Evolutionary conservation across 2,329 filamentous ascomycete species (phyloP), one percentile per base, ranked within the genome.

Genomic region (Fusarium sulawesiense): DNA sequence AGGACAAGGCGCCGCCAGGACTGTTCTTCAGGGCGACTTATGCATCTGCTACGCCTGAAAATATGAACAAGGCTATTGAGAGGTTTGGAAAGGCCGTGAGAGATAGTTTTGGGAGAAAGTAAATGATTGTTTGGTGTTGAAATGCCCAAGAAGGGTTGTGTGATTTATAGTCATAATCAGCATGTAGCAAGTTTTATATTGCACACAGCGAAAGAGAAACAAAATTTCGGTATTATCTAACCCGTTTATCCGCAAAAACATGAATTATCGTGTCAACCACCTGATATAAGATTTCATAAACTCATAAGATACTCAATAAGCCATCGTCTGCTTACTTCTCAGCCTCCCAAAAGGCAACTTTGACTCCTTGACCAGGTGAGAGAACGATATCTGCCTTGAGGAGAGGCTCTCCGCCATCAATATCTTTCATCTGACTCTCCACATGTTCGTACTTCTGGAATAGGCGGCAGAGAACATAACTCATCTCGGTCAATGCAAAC

Each of bases 21-120:
- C 84, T 97, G 80, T 98, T 93, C 83, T 97, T 98, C 85, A 88
- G 96, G 55, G 90, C 93, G 6, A 99, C 95, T 0, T 99, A 92
- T 82, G 94, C 95, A 1, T 91, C 94, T 40, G 94, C 94, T 4
- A 89, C 88, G 14, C 85, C 87, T 16, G 87, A 90, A 57, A 88
- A 89, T 71, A 94, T 95, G 85, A 84, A 84, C 4, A 87, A 90
- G 75, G 92, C 92, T 3, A 93, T 94, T 60, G 84, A 85, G 67
- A 84, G 95, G 63, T 91, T 99, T 72, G 93, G 93, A 0, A 85
- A 87, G 60, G 92, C 93, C 10, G 83, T 98, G 42, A 86, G 88
- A 70, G 86, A 84, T 69, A 87, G 83, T 61, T 89, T 86, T 70
- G 78, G 79, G 25, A 75, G 80, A 60, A 70, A 76, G 14, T 81